Evolutionary conservation across 371 early-diverging fungal species (phyloP).

Genomic region (Funneliformis caledonium): DNA sequence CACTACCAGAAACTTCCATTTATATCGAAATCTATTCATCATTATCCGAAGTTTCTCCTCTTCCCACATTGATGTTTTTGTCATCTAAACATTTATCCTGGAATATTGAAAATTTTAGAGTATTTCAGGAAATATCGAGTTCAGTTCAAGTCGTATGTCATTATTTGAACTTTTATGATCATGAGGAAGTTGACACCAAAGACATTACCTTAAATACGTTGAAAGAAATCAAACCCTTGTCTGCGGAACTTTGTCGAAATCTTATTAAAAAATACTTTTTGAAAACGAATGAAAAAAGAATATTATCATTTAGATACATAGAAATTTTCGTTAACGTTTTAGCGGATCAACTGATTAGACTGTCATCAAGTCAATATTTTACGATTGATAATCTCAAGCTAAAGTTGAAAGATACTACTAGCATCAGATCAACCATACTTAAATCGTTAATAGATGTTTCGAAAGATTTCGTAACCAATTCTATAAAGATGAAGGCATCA

Average conservation of each 20-base stretch:
- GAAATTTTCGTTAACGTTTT: slow-evolving; percentile 33
- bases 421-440: slow-evolving; percentile 32
- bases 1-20: slow-evolving; percentile 11
- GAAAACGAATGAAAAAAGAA: background rate
- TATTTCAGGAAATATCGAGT: slow-evolving; percentile 12
- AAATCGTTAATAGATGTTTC: slow-evolving; percentile 37
- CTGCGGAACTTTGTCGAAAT: slow-evolving; percentile 7
- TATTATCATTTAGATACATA: slow-evolving; percentile 25
- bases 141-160: slow-evolving; percentile 36
- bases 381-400: slow-evolving; percentile 2
- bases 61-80: background rate
- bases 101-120: slow-evolving; percentile 23
- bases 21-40: slow-evolving; percentile 39
- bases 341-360: slow-evolving; percentile 31
- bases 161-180: slow-evolving; percentile 21
- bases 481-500: background rate
- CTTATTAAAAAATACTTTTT: slow-evolving; percentile 33
- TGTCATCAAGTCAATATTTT: slow-evolving; percentile 38
- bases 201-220: background rate
- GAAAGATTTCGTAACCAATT: slow-evolving; percentile 40
- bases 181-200: background rate
- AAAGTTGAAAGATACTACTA: slow-evolving; percentile 8
- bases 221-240: background rate
- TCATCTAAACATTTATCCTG: slow-evolving; percentile 2
- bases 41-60: slow-evolving; percentile 20